Evolutionary conservation across 805 yeast species (phyloP).

Genomic region (Kurtzmaniella cleridarum): DNA sequence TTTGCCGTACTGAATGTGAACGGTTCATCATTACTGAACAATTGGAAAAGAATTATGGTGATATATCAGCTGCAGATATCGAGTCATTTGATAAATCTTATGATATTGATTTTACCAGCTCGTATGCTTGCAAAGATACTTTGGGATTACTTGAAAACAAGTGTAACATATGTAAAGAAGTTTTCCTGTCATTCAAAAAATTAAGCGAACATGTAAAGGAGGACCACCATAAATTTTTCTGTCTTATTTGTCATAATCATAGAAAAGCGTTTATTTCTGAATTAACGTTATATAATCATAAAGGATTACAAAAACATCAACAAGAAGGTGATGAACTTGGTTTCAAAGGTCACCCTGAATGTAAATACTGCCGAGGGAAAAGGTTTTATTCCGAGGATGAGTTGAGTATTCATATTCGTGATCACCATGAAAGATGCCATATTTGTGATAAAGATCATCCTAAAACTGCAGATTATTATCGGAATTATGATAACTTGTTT

Average conservation of each 20-base stretch:
- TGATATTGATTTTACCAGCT: constrained; percentile 57
- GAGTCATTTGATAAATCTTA: constrained; percentile 36
- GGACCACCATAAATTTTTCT: constrained; percentile 60
- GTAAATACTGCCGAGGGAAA: constrained; percentile 70
- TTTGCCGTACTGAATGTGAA: constrained; percentile 72
- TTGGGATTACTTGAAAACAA: constrained; percentile 44
- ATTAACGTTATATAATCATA: constrained; percentile 52
- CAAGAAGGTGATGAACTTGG: constrained; percentile 70
- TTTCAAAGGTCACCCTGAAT: constrained; percentile 83
- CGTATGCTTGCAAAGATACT: constrained; percentile 43
- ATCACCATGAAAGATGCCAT: constrained; percentile 81
- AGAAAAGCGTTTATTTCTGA: constrained; percentile 77
- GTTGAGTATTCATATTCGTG: constrained; percentile 72
- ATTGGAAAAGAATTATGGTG: constrained; percentile 29
- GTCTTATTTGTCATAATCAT: constrained; percentile 72
- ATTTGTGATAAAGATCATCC: constrained; percentile 78
- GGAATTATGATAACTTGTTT: constrained; percentile 68
- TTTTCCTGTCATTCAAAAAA: constrained; percentile 47
- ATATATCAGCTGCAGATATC: constrained; percentile 26
- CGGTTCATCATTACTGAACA: constrained; percentile 54
- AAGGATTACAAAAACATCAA: constrained; percentile 66
- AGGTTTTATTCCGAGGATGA: constrained; percentile 89
- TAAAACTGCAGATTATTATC: constrained; percentile 55
- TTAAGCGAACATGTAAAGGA: constrained; percentile 60
- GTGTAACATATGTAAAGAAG: constrained; percentile 50